A percentile compares a stretch with the other conserved stretches of the same genome.
Evolutionary conservation across 176 grass and related monocot species (phyloP).

Genomic region (Chloris gayana): DNA sequence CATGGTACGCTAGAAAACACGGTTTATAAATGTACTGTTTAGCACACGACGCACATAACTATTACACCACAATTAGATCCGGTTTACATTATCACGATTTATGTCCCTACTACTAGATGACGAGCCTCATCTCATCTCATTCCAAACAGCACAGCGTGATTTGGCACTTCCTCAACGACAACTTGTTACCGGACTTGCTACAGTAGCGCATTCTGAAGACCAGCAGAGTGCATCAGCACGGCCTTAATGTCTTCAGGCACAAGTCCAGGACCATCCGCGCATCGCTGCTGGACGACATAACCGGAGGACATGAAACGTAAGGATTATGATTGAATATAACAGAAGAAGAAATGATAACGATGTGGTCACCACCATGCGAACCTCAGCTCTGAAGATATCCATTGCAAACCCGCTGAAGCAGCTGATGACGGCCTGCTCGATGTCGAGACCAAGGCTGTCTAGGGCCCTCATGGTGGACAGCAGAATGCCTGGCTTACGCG

Average conservation of each 20-base stretch:
- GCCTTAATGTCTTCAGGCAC: conserved; percentile 82
- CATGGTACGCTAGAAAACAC: conserved; percentile 1
- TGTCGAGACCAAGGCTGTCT: conserved; percentile 64
- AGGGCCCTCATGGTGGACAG: conserved; percentile 71
- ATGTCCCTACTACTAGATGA: conserved; percentile 39
- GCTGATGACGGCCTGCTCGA: conserved; percentile 76
- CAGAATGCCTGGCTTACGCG: conserved; percentile 61
- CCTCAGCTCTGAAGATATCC: conserved; percentile 84
- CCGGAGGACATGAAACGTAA: conserved; percentile 14
- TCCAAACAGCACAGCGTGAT: neutral
- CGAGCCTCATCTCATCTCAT: conserved; percentile 46
- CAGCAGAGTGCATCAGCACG: conserved; percentile 65
- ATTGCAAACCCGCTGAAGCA: conserved; percentile 77
- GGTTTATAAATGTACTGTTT: conserved; percentile 14
- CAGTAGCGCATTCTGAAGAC: conserved; percentile 56
- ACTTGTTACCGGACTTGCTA: conserved; percentile 11
- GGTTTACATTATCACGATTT: conserved; percentile 6
- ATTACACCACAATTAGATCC: conserved; percentile 25
- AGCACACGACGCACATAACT: conserved; percentile 17
- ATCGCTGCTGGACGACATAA: conserved; percentile 68
- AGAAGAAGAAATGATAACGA: neutral
- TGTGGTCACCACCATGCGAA: conserved; percentile 16
- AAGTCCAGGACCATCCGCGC: conserved; percentile 51
- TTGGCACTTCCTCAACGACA: neutral
- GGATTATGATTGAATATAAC: neutral